Evolutionary conservation across 345 rosid species (phyloP).

Genomic region (Iberis pinnata): DNA sequence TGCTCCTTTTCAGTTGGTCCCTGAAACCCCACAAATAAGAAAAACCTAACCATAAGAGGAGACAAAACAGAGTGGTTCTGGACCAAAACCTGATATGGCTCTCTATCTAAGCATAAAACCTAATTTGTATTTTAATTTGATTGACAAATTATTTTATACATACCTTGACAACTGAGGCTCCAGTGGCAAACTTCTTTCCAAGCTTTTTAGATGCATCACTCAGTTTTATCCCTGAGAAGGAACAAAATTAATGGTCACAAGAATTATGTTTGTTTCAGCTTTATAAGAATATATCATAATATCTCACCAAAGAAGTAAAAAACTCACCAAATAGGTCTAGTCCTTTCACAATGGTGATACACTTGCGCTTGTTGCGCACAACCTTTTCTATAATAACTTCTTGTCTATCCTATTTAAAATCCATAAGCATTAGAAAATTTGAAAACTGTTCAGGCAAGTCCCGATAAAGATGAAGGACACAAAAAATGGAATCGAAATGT

Average conservation of each 20-base stretch:
- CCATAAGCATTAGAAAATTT: not conserved
- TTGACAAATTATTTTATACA: constrained; percentile 10
- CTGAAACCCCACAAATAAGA: constrained; percentile 31
- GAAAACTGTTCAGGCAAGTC: not conserved
- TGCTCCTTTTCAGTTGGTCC: constrained; percentile 99
- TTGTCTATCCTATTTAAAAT: constrained; percentile 54
- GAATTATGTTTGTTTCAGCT: constrained; percentile 14
- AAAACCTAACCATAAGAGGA: not conserved
- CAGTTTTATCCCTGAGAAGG: constrained; percentile 74
- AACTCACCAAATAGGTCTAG: constrained; percentile 85
- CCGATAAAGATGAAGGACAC: not conserved
- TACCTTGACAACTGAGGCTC: constrained; percentile 98
- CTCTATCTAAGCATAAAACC: not conserved
- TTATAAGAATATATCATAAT: not conserved
- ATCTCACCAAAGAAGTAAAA: not conserved
- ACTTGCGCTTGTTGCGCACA: constrained; percentile 85
- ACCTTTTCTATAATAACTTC: constrained; percentile 90
- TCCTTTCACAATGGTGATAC: constrained; percentile 89
- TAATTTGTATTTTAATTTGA: no score
- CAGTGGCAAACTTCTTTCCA: constrained; percentile 96
- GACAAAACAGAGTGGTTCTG: constrained; percentile 4
- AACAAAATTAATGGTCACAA: constrained; percentile 1
- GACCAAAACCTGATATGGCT: not conserved
- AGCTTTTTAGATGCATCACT: constrained; percentile 91
- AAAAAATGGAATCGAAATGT: not conserved